Evolutionary conservation across 805 yeast genomes (phyloP).

Genomic region (Phaffomyces opuntiae): DNA sequence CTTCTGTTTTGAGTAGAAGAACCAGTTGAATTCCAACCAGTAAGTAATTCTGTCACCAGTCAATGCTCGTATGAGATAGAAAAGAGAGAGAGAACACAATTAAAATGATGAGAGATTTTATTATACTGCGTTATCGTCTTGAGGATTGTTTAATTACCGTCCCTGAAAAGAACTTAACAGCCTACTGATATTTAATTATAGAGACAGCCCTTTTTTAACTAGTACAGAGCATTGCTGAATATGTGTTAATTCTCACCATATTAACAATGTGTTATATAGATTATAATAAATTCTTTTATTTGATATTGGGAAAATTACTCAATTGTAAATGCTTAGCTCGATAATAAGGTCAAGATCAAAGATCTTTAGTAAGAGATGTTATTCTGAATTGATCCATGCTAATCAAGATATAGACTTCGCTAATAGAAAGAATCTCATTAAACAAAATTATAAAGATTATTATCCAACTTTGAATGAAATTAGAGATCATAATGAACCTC

Average conservation of each 20-base stretch:
- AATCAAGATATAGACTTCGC: conserved; percentile 21
- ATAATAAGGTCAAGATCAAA: background rate
- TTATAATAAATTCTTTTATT: too few relatives aligned
- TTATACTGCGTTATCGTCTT: conserved; percentile 29
- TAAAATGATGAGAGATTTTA: conserved; percentile 18
- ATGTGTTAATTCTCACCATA: too few relatives aligned
- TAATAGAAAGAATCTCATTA: conserved; percentile 17
- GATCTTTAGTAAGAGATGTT: background rate
- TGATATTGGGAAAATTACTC: too few relatives aligned
- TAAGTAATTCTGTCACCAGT: too few relatives aligned
- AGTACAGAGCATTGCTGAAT: too few relatives aligned
- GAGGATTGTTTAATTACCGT: conserved; percentile 27
- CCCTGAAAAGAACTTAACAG: conserved; percentile 22
- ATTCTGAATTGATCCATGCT: conserved; percentile 8
- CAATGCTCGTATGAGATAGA: background rate
- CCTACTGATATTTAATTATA: conserved; percentile 1
- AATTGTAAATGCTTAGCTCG: background rate
- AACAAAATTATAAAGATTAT: conserved; percentile 6
- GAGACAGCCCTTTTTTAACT: too few relatives aligned
- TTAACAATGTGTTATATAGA: too few relatives aligned
- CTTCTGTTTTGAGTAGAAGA: too few relatives aligned
- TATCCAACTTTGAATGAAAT: conserved; percentile 21
- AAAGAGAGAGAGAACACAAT: background rate
- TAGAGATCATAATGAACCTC: conserved; percentile 3
- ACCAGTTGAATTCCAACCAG: too few relatives aligned